Evolutionary conservation across 2,329 filamentous ascomycete species (phyloP), one percentile per base, ranked within the genome.

Genomic region (Hymenoscyphus albidus): DNA sequence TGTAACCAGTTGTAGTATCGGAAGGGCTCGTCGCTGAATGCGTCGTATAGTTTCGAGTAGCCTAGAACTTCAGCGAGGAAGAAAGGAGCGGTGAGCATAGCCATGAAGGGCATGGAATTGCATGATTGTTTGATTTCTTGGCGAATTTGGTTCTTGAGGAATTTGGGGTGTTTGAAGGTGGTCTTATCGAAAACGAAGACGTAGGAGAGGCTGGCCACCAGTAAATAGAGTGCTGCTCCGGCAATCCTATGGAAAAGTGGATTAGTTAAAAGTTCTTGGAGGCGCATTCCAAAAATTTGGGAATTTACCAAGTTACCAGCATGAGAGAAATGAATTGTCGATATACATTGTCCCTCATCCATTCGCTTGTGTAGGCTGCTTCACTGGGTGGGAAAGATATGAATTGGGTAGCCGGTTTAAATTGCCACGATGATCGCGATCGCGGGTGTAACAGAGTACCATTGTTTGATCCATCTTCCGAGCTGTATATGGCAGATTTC

Each of bases 141-240:
- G 65, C 83, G 81, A 69, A 97, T 89, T 78, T 97, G 94, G 79
- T 97, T 94, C 80, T 95, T 96, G 74, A 97, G 88, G 78, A 94
- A 98, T 75, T 95, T 95, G 58, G 94, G 94, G 77, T 98, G 94
- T 61, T 92, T 82, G 78, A 94, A 87, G 56, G 91, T 95, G 54
- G 87, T 85, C 78, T 97, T 95, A 79, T 97, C 93, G 80, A 97
- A 97, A 75, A 97, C 83, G 79, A 97, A 89, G 74, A 89, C 73
- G 79, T 96, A 98, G 16, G 93, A 97, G 18, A 96, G 82, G 5
- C 88, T 83, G 3, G 93, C 91, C 75, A 92, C 92, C 69, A 91
- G 73, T 77, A 94, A 97, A 83, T 97, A 98, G 63, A 95, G 82
- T 58, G 93, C 69, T 40, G 93, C 78, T 63, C 93, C 94, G 73